Evolutionary conservation across 2,329 filamentous ascomycete genomes (phyloP).

Genomic region (Ceratocystis cubensis): DNA sequence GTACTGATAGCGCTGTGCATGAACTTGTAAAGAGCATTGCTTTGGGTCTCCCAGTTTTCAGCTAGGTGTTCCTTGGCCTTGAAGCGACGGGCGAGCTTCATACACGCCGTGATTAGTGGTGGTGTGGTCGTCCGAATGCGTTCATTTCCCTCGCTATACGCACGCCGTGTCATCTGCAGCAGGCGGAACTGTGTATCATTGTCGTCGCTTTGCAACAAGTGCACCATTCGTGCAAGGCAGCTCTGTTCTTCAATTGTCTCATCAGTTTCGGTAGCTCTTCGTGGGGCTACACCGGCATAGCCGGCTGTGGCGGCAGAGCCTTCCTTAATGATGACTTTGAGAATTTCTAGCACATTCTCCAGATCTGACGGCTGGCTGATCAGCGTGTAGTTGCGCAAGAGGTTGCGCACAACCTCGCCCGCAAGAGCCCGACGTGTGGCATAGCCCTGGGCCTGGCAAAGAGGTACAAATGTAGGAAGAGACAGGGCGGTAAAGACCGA

Average conservation of each 20-base stretch:
- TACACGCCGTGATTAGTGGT: slow-evolving; percentile 74
- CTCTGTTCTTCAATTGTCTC: slow-evolving; percentile 98
- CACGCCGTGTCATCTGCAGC: slow-evolving; percentile 74
- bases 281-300: slow-evolving; percentile 69
- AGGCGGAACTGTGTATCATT: slow-evolving; percentile 94
- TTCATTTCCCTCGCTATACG: slow-evolving; percentile 84
- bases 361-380: slow-evolving; percentile 69
- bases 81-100: slow-evolving; percentile 79
- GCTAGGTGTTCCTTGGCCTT: slow-evolving; percentile 80
- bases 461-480: slow-evolving; percentile 78
- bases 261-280: slow-evolving; percentile 72
- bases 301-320: slow-evolving; percentile 72
- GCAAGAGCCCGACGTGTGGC: slow-evolving; percentile 83
- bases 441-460: slow-evolving; percentile 85
- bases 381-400: slow-evolving; percentile 70
- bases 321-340: slow-evolving; percentile 88
- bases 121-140: slow-evolving; percentile 92
- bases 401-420: slow-evolving; percentile 67
- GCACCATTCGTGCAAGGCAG: slow-evolving; percentile 85
- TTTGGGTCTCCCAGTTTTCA: slow-evolving; percentile 50
- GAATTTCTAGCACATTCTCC: slow-evolving; percentile 75
- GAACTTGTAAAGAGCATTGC: slow-evolving; percentile 82
- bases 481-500: slow-evolving; percentile 95
- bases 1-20: slow-evolving; percentile 79
- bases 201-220: slow-evolving; percentile 68